Conservation (phyloP, 257 asterid genomes). For the Parsonsia alboflavescens region DNA sequence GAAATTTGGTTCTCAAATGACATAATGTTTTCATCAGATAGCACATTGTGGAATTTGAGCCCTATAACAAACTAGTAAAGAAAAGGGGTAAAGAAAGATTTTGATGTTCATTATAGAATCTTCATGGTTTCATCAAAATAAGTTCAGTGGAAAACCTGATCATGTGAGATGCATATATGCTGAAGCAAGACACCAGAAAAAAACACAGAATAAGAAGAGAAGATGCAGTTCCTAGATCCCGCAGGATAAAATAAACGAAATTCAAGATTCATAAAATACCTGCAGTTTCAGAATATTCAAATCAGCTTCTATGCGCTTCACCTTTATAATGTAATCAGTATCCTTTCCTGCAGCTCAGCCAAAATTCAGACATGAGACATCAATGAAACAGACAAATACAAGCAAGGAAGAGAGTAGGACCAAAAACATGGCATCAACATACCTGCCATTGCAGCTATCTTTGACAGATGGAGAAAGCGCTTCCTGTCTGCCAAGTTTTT, state of each 20-base stretch:
- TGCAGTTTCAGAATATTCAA: conserved; percentile 65
- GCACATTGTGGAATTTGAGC: not conserved
- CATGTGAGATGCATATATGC: not conserved
- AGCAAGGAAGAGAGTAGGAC: not conserved
- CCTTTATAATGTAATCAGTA: conserved; percentile 46
- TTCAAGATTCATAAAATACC: conserved; percentile 32
- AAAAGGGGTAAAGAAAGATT: not conserved
- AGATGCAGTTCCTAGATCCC: not conserved
- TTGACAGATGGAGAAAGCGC: conserved; percentile 73
- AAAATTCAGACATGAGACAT: not conserved
- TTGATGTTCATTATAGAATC: not conserved
- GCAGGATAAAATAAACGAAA: not conserved
- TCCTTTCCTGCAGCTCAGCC: conserved; percentile 44
- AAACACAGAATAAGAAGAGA: not conserved
- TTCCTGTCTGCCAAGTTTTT: conserved; percentile 62
- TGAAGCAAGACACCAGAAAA: not conserved
- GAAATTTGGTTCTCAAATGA: not conserved
- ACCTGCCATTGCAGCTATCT: conserved; percentile 90
- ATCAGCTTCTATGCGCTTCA: conserved; percentile 92
- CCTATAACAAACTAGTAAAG: not conserved
- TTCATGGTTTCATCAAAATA: not conserved
- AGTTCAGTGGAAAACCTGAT: not conserved
- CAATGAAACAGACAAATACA: not conserved
- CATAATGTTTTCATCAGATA: not conserved
- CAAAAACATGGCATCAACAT: conserved; percentile 14